Conservation (phyloP, 1,284 basidiomycete species). For the Xanthoconium separans region DNA sequence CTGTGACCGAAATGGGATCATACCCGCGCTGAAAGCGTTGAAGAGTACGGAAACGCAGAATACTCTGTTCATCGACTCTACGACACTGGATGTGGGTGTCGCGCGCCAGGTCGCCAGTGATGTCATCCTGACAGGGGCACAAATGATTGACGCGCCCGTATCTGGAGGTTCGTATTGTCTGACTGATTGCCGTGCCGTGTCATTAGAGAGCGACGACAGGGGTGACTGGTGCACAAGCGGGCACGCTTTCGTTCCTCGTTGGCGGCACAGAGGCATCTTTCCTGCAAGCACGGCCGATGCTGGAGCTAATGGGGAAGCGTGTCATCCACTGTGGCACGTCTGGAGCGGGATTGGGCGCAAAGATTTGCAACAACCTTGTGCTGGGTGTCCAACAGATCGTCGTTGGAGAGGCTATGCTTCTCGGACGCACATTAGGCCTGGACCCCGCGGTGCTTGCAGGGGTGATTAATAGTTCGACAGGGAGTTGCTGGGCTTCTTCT, state of each 20-base stretch:
- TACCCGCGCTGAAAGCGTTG: constrained; percentile 53
- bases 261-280: constrained; percentile 71
- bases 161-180: constrained; percentile 66
- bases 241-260: constrained; percentile 87
- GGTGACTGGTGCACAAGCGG: constrained; percentile 81
- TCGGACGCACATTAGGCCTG: constrained; percentile 76
- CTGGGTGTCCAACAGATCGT: constrained; percentile 78
- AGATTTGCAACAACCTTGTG: constrained; percentile 86
- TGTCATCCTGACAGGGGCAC: constrained; percentile 58
- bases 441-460: constrained; percentile 72
- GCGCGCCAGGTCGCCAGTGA: constrained; percentile 62
- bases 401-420: constrained; percentile 81
- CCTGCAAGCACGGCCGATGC: constrained; percentile 55
- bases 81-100: constrained; percentile 79
- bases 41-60: constrained; percentile 37
- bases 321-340: constrained; percentile 86
- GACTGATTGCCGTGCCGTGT: background rate
- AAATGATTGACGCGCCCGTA: constrained; percentile 89
- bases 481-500: constrained; percentile 80
- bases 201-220: constrained; percentile 40
- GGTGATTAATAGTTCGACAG: constrained; percentile 84
- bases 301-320: constrained; percentile 77
- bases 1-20: constrained; percentile 52
- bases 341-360: constrained; percentile 82
- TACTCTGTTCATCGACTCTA: constrained; percentile 84